These are phyloP conservation scores for Vigna trinervia DNA, from an alignment of 306 rosid genomes.

Conservation along the genomic window DNA sequence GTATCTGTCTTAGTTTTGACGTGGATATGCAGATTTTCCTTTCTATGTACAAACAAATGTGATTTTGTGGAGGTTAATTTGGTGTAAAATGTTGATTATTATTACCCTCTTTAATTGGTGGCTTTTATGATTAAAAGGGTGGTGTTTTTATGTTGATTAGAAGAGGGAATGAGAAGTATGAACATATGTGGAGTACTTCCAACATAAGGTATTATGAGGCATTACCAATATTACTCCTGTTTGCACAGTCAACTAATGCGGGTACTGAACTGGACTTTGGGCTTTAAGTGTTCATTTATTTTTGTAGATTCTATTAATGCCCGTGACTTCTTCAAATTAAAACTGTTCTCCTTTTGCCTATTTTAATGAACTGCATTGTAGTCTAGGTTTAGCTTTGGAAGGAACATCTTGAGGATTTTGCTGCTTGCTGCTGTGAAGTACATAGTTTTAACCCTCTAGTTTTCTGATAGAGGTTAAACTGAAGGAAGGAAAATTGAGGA, in stretches of 20 bases:
- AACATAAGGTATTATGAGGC: constrained; percentile 41
- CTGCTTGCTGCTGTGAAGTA: constrained; percentile 4
- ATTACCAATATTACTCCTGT: background rate
- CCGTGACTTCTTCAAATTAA: constrained; percentile 46
- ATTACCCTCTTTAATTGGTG: constrained; percentile 29
- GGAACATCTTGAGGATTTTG: background rate
- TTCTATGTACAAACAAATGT: background rate
- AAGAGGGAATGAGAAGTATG: constrained; percentile 41
- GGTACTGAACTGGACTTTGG: constrained; percentile 49
- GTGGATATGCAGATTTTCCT: background rate
- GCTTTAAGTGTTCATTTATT: constrained; percentile 37
- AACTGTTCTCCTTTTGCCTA: constrained; percentile 45
- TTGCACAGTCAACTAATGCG: constrained; percentile 74
- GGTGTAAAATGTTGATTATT: constrained; percentile 25
- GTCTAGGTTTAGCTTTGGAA: background rate
- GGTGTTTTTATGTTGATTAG: constrained; percentile 43
- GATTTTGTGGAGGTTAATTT: background rate
- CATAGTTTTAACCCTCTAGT: background rate
- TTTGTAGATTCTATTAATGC: constrained; percentile 33
- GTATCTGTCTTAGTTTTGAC: background rate
- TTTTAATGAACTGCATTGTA: constrained; percentile 30
- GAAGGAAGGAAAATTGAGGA: background rate
- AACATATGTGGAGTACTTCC: constrained; percentile 43
- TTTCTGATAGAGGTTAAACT: background rate
- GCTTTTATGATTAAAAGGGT: constrained; percentile 42